phyloP scores from a whole-genome alignment of 1,284 basidiomycete genomes.

The Cryptococcus sp. region DNA sequence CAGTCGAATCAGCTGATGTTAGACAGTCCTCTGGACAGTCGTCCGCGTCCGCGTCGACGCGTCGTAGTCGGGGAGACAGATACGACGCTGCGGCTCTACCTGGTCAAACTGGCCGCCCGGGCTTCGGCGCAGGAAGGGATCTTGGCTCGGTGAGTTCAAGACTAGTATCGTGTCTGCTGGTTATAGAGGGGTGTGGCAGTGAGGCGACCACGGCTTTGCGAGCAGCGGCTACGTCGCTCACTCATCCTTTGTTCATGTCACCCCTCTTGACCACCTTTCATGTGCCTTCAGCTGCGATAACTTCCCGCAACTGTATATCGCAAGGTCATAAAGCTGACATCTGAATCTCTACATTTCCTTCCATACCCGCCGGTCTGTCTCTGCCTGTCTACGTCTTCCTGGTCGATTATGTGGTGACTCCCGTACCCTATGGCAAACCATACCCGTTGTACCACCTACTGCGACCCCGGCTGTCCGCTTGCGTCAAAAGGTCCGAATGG shows the following conservation, averaged over 20 bases:
- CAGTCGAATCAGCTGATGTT: neutral
- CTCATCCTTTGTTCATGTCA: neutral
- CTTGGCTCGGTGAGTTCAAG: conserved; percentile 39
- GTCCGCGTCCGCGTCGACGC: no score
- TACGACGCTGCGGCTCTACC: no score
- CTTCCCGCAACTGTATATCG: no score
- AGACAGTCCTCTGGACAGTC: no score
- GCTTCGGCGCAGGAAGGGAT: conserved; percentile 26
- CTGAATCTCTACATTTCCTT: no score
- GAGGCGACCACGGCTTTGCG: neutral
- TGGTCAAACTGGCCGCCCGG: conserved; percentile 16
- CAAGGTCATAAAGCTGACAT: no score
- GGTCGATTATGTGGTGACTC: neutral
- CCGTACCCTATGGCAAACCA: neutral
- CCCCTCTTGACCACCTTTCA: no score
- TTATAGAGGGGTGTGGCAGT: neutral
- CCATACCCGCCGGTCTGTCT: no score
- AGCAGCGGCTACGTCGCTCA: neutral
- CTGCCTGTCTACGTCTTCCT: neutral
- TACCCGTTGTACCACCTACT: neutral
- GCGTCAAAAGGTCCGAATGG: conserved; percentile 43
- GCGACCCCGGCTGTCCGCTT: neutral
- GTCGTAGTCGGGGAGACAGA: no score
- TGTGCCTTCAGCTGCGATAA: no score
- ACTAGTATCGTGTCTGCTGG: neutral